Conservation (phyloP, 1,284 basidiomycete species). For the Boletellus deceptivus region DNA sequence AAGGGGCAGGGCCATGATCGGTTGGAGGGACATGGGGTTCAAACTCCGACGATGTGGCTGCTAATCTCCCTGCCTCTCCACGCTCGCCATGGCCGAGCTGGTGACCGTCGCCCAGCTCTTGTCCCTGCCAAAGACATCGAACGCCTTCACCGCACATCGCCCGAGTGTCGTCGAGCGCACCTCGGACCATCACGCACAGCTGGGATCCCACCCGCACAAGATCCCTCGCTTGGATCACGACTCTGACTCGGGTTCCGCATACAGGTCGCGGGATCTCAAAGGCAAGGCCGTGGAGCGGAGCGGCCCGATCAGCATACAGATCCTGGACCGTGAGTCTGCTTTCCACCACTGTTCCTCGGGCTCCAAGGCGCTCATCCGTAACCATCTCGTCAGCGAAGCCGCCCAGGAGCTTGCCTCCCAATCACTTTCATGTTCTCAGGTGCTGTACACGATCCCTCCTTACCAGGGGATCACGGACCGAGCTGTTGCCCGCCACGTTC, state of each 20-base stretch:
- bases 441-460: conserved; percentile 48
- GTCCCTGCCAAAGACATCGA: conserved; percentile 51
- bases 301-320: conserved; percentile 44
- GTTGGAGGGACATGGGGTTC: background rate
- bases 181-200: conserved; percentile 33
- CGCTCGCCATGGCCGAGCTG: conserved; percentile 26
- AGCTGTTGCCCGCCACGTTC: conserved; percentile 45
- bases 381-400: conserved; percentile 9
- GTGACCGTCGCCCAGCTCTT: conserved; percentile 35
- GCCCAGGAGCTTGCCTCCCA: conserved; percentile 7
- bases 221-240: conserved; percentile 59
- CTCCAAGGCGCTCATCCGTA: conserved; percentile 2
- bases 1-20: too few species aligned
- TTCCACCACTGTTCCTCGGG: background rate
- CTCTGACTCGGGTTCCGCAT: conserved; percentile 62
- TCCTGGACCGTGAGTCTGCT: conserved; percentile 37
- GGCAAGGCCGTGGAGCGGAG: conserved; percentile 27
- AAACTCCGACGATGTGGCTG: background rate
- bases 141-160: conserved; percentile 48
- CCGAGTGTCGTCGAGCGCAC: conserved; percentile 34
- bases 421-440: conserved; percentile 32
- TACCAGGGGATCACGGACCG: conserved; percentile 31
- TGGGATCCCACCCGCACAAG: conserved; percentile 61
- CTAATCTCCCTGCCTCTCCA: too few species aligned
- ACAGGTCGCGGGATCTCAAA: conserved; percentile 43